phyloP scores from a whole-genome alignment of 495 filamentous ascomycete species.

The Neurospora intermedia region DNA sequence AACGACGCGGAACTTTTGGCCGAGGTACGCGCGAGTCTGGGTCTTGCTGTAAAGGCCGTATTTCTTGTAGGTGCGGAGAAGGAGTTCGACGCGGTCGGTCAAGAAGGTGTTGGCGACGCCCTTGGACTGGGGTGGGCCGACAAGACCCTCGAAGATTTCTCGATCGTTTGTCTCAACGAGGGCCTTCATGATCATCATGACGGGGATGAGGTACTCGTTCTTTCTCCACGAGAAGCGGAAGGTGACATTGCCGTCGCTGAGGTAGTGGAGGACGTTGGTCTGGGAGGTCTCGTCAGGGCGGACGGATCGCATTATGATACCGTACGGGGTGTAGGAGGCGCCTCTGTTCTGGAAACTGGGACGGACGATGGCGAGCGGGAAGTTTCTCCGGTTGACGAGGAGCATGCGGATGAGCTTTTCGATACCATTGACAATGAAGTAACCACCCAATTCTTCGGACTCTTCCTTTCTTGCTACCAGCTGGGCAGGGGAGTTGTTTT shows the following conservation, averaged over 20 bases:
- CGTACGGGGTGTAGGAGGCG: constrained; percentile 72
- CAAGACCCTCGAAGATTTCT: constrained; percentile 85
- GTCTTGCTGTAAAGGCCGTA: constrained; percentile 70
- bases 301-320: constrained; percentile 82
- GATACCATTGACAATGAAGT: constrained; percentile 91
- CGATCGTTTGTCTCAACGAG: constrained; percentile 91
- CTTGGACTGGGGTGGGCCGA: constrained; percentile 61
- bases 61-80: constrained; percentile 84
- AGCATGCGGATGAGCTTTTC: constrained; percentile 94
- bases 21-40: constrained; percentile 72
- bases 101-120: constrained; percentile 82
- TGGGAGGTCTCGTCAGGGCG: constrained; percentile 94
- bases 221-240: constrained; percentile 98
- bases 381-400: constrained; percentile 79
- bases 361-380: constrained; percentile 85
- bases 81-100: constrained; percentile 83
- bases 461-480: constrained; percentile 84
- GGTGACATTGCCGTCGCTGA: constrained; percentile 87
- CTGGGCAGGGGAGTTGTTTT: constrained; percentile 67
- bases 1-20: constrained; percentile 79
- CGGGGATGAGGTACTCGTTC: constrained; percentile 86
- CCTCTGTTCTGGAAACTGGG: constrained; percentile 81
- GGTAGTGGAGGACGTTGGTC: constrained; percentile 93
- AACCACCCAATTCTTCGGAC: constrained; percentile 84
- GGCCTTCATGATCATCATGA: constrained; percentile 94